Evolutionary conservation across 1,139 yeast species (phyloP).

Genomic region (Sugiyamaella paludigena): DNA sequence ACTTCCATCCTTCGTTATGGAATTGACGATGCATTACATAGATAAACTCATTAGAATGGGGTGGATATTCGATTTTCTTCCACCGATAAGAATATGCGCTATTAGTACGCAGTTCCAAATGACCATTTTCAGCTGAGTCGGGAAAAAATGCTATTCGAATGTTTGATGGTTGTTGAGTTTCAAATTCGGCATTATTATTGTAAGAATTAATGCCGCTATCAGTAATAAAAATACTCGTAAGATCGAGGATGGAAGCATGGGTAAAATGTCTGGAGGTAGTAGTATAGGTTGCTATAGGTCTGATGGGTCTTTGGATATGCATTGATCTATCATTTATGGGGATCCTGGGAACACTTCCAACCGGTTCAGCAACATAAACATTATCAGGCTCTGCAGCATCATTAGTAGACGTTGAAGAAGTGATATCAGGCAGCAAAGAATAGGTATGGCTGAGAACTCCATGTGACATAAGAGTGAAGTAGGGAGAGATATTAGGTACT

Average conservation of each 20-base stretch:
- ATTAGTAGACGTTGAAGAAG: too few species aligned
- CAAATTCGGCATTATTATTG: slow-evolving; percentile 1
- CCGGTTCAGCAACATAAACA: too few species aligned
- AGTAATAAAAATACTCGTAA: slow-evolving; percentile 6
- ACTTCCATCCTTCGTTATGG: slow-evolving; percentile 1
- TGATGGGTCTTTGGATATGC: too few species aligned
- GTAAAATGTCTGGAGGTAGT: slow-evolving; percentile 17
- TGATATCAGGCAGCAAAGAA: slow-evolving; percentile 12
- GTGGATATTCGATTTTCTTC: slow-evolving; percentile 19
- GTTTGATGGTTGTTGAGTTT: slow-evolving; percentile 16
- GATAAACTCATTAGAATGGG: slow-evolving; percentile 12
- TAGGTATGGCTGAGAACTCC: slow-evolving; percentile 15
- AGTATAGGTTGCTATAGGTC: too few species aligned
- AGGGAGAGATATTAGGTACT: slow-evolving; percentile 2
- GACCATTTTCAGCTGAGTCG: slow-evolving; percentile 1
- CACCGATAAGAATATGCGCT: slow-evolving; percentile 19
- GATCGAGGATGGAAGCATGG: slow-evolving; percentile 26
- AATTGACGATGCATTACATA: slow-evolving; percentile 25
- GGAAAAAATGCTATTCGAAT: slow-evolving; percentile 12
- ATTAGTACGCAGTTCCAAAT: slow-evolving; percentile 10
- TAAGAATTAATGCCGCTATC: too few species aligned
- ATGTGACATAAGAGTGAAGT: slow-evolving; percentile 15
- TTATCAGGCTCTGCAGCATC: too few species aligned
- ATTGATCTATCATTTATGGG: too few species aligned
- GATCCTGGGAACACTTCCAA: too few species aligned